Evolutionary conservation across 2,329 filamentous ascomycete species (phyloP), one percentile per base, ranked within the genome.

Genomic region (Ceratocystis variospora): DNA sequence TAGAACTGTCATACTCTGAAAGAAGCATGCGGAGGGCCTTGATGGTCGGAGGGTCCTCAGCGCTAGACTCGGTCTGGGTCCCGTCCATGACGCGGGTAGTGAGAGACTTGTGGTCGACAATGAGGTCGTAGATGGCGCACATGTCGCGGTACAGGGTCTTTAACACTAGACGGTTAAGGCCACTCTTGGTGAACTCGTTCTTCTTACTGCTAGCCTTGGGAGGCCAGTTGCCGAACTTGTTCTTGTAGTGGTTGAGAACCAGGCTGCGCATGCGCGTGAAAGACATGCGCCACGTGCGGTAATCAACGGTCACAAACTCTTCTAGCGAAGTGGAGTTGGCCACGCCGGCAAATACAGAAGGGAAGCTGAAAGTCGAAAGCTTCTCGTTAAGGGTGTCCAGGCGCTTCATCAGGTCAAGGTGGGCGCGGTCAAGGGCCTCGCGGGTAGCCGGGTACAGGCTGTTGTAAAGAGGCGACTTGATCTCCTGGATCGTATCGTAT

Each of bases 161-260:
- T 53, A 96, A 79, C 5, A 96, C 89, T 57, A 90, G 76, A 28
- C 94, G 83, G 74, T 96, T 96, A 25, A 97, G 80, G 0, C 93
- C 93, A 70, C 85, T 89, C 71, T 92, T 90, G 33, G 88, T 87
- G 70, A 96, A 90, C 0, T 87, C 83, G 73, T 96, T 96, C 81
- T 95, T 96, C 80, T 95, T 96, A 71, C 86, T 93, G 71, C 83
- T 88, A 1, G 91, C 90, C 74, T 94, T 96, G 7, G 94, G 93
- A 1, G 94, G 92, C 93, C 93, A 95, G 73, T 81, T 85, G 22
- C 82, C 82, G 66, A 86, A 81, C 3, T 78, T 77, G 12, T 77
- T 72, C 73, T 83, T 85, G 73, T 85, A 85, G 74, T 91, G 87
- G 69, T 80, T 78, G 63, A 91, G 78, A 19, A 87, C 82, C 73